Evolutionary conservation across 805 yeast genomes (phyloP).

Genomic region (Myxozyma neglecta): DNA sequence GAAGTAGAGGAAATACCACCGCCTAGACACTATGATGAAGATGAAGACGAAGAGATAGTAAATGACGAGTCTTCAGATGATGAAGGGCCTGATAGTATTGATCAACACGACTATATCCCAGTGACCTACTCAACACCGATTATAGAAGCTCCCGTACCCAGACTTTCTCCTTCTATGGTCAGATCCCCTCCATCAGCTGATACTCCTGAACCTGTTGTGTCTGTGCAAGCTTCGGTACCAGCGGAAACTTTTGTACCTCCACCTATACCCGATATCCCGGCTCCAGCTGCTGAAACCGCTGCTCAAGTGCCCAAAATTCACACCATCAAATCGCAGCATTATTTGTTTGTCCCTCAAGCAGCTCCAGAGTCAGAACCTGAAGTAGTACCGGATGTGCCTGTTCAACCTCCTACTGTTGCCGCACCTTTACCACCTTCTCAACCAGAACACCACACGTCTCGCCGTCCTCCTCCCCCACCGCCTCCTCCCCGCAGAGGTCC

Average conservation of each 20-base stretch:
- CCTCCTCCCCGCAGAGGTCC: constrained; percentile 20
- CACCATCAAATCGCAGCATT: constrained; percentile 21
- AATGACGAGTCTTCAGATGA: constrained; percentile 10
- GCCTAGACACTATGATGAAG: constrained; percentile 11
- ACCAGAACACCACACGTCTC: constrained; percentile 4
- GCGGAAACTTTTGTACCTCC: background rate
- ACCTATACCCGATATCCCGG: background rate
- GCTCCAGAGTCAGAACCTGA: background rate
- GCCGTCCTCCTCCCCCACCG: constrained; percentile 29
- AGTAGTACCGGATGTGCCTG: background rate
- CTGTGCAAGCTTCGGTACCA: background rate
- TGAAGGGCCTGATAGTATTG: constrained; percentile 5
- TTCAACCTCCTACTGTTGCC: background rate
- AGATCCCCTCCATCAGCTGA: background rate
- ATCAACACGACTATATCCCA: background rate
- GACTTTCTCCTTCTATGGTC: background rate
- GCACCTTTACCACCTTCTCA: background rate
- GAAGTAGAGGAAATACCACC: constrained; percentile 3
- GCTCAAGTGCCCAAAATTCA: constrained; percentile 10
- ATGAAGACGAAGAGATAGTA: background rate
- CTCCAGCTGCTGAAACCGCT: background rate
- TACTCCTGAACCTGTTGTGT: background rate
- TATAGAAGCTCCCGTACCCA: background rate
- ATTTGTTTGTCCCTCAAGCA: constrained; percentile 11
- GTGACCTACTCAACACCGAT: background rate